A percentile compares a stretch with the other conserved stretches of the same genome.
phyloP scores from a whole-genome alignment of 495 filamentous ascomycete species.

The Penicillium silybi region DNA sequence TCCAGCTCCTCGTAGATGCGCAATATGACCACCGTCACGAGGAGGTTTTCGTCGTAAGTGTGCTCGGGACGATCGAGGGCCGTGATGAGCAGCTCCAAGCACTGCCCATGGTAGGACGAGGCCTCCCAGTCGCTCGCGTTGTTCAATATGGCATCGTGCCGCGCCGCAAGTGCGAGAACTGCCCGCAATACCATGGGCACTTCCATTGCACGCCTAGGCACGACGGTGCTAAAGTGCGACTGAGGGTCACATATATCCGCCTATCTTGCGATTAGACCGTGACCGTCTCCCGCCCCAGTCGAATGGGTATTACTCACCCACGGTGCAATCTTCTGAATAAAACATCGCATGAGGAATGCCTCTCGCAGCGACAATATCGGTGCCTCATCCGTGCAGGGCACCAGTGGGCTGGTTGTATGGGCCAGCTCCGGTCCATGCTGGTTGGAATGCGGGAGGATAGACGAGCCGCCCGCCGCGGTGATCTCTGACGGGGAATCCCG shows the following conservation, averaged over 20 bases:
- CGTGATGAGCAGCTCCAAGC: constrained; percentile 30
- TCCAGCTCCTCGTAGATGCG: constrained; percentile 39
- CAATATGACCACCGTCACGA: constrained; percentile 35
- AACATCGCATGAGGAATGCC: constrained; percentile 31
- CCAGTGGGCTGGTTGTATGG: background rate
- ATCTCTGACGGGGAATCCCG: background rate
- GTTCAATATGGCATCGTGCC: constrained; percentile 33
- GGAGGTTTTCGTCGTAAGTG: constrained; percentile 30
- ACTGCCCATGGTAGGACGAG: constrained; percentile 36
- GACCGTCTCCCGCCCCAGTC: background rate
- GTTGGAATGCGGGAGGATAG: background rate
- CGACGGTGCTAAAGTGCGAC: constrained; percentile 33
- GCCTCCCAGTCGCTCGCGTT: constrained; percentile 33
- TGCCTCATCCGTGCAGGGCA: background rate
- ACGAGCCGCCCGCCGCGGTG: background rate
- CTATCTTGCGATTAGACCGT: constrained; percentile 15
- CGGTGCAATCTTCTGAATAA: constrained; percentile 32
- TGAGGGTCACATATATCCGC: constrained; percentile 35
- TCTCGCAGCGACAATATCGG: constrained; percentile 26
- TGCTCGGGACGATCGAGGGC: constrained; percentile 29
- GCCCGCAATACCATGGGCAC: constrained; percentile 35
- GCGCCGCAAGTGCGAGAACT: constrained; percentile 29
- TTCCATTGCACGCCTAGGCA: constrained; percentile 31
- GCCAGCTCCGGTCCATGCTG: background rate
- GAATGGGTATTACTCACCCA: constrained; percentile 22